Conservation (phyloP, 2,329 filamentous ascomycete species). For the Albifimbria verrucaria region DNA sequence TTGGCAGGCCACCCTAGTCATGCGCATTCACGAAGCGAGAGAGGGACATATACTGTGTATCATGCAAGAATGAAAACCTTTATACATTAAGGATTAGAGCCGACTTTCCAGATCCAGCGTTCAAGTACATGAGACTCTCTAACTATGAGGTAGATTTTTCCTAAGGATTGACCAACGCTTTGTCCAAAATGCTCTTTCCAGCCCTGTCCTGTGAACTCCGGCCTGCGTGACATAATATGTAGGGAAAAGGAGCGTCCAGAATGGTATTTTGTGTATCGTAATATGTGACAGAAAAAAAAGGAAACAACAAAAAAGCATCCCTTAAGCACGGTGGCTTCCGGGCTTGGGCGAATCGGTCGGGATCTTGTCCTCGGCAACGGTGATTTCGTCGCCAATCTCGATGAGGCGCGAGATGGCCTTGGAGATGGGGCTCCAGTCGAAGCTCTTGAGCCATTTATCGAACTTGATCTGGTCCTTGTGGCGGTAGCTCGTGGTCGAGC, state of each 20-base stretch:
- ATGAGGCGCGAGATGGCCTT: conserved; percentile 20
- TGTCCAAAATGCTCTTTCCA: neutral
- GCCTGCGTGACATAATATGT: neutral
- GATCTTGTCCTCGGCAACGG: conserved; percentile 17
- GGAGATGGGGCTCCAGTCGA: conserved; percentile 20
- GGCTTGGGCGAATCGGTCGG: conserved; percentile 6
- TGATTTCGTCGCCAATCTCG: conserved; percentile 18
- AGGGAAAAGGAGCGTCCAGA: neutral
- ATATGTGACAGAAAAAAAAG: no score
- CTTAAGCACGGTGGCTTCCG: no score
- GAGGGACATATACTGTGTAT: neutral
- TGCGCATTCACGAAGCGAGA: neutral
- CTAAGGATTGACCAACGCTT: neutral
- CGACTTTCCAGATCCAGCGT: neutral
- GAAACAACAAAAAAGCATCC: neutral
- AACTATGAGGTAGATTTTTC: neutral
- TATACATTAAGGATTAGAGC: neutral
- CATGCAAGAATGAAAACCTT: neutral
- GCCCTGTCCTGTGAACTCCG: neutral
- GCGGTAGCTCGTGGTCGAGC: conserved; percentile 13
- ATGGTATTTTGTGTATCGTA: neutral
- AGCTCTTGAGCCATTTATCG: conserved; percentile 23
- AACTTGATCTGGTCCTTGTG: conserved; percentile 16
- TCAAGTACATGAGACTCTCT: neutral
- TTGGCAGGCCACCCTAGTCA: neutral